Conservation (phyloP, 768 basidiomycete genomes). For the Leccinum disarticulatum region DNA sequence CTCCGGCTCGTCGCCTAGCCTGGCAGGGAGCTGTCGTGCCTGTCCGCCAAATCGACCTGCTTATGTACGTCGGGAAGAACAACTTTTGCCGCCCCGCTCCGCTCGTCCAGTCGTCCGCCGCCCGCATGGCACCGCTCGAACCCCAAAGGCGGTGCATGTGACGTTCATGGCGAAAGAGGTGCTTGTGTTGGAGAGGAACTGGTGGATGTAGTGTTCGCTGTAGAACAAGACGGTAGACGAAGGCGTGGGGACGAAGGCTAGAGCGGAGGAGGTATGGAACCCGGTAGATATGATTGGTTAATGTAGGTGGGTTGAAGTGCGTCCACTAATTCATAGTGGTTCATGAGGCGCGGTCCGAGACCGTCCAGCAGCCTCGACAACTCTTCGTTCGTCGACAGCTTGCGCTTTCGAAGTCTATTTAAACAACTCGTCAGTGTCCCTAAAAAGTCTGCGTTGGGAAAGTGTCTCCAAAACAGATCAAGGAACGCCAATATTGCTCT, state of each 20-base stretch:
- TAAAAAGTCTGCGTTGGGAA: too few species aligned
- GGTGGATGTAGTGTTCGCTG: slow-evolving; percentile 87
- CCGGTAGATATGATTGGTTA: slow-evolving; percentile 30
- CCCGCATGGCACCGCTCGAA: slow-evolving; percentile 56
- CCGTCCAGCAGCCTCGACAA: too few species aligned
- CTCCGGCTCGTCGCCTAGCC: slow-evolving; percentile 87
- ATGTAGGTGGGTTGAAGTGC: too few species aligned
- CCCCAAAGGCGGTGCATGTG: too few species aligned
- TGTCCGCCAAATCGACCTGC: slow-evolving; percentile 94
- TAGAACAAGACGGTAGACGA: slow-evolving; percentile 75
- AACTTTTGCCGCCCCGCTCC: slow-evolving; percentile 94
- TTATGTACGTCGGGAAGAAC: slow-evolving; percentile 95
- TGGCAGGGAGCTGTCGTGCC: slow-evolving; percentile 80
- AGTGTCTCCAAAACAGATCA: too few species aligned
- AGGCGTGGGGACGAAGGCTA: slow-evolving; percentile 62
- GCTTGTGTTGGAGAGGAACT: slow-evolving; percentile 86
- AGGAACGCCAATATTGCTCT: too few species aligned
- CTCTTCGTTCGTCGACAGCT: too few species aligned
- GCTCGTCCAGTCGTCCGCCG: slow-evolving; percentile 88
- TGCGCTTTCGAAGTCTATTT: too few species aligned
- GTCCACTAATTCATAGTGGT: too few species aligned
- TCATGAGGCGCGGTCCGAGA: too few species aligned
- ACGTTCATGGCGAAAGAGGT: slow-evolving; percentile 88
- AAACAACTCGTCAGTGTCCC: too few species aligned
- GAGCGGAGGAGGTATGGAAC: slow-evolving; percentile 69